Evolutionary conservation across 1,139 yeast species (phyloP).

Genomic region (Candida sp.): DNA sequence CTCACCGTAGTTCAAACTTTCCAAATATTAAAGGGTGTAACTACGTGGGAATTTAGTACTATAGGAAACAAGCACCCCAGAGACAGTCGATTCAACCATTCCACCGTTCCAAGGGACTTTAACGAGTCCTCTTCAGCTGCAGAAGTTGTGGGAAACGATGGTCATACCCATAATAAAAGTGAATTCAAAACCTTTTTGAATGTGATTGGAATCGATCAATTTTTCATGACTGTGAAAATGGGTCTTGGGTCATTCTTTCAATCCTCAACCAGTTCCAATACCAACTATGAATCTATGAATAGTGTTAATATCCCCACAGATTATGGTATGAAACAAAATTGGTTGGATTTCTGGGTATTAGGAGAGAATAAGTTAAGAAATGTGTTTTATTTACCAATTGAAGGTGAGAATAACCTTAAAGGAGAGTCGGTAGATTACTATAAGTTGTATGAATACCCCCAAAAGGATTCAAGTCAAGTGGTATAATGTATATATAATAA

Average conservation of each 20-base stretch:
- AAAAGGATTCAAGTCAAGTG: slow-evolving; percentile 17
- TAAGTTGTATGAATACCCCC: slow-evolving; percentile 51
- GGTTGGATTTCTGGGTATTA: slow-evolving; percentile 66
- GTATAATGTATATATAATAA: slow-evolving; percentile 7
- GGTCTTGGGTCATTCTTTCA: slow-evolving; percentile 23
- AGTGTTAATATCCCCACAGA: slow-evolving; percentile 42
- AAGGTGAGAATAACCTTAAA: slow-evolving; percentile 60
- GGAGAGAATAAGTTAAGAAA: slow-evolving; percentile 50
- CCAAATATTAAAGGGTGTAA: slow-evolving; percentile 74
- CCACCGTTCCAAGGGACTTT: slow-evolving; percentile 34
- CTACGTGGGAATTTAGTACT: slow-evolving; percentile 62
- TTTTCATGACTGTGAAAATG: slow-evolving; percentile 32
- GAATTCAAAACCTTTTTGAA: slow-evolving; percentile 24
- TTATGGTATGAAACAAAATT: slow-evolving; percentile 57
- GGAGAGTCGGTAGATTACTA: slow-evolving; percentile 64
- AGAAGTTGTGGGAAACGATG: not conserved
- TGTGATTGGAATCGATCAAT: slow-evolving; percentile 44
- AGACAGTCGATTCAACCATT: slow-evolving; percentile 20
- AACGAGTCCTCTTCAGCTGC: slow-evolving; percentile 6
- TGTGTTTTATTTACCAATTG: slow-evolving; percentile 50
- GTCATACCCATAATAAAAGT: slow-evolving; percentile 4
- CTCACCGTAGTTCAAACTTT: slow-evolving; percentile 67
- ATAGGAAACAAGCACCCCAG: slow-evolving; percentile 17
- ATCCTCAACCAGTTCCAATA: not conserved
- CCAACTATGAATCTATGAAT: slow-evolving; percentile 19